These are phyloP conservation scores for Mycena polygramma DNA, from an alignment of 768 basidiomycete species.

Conservation along the genomic window DNA sequence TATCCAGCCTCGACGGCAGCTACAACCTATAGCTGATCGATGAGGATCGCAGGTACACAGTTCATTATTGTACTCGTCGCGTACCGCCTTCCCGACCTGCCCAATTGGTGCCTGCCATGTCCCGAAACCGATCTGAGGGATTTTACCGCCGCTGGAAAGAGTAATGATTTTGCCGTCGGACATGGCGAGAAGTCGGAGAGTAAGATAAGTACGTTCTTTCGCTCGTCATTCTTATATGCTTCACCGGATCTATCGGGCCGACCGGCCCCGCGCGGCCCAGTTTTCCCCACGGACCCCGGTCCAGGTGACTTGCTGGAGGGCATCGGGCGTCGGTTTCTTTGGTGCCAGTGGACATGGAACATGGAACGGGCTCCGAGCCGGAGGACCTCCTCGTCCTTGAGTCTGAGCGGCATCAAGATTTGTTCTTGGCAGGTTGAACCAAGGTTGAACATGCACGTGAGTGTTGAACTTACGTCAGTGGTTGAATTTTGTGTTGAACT, in stretches of 20 bases:
- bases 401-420: no score
- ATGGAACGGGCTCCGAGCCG: no score
- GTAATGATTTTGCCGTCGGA: conserved; percentile 57
- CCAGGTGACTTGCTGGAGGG: not conserved
- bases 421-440: no score
- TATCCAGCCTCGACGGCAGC: conserved; percentile 82
- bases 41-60: conserved; percentile 15
- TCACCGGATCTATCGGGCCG: no score
- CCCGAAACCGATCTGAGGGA: conserved; percentile 87
- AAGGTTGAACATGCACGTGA: no score
- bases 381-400: no score
- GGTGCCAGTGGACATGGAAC: no score
- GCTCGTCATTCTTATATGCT: no score
- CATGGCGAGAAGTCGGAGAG: conserved; percentile 43
- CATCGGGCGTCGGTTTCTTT: no score
- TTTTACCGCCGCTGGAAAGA: conserved; percentile 59
- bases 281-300: not conserved
- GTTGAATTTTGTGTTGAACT: no score
- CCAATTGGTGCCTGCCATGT: conserved; percentile 84
- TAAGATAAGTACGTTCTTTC: not conserved
- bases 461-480: no score
- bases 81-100: conserved; percentile 81
- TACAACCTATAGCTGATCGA: conserved; percentile 70
- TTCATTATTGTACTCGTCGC: conserved; percentile 24
- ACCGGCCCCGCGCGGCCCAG: not conserved